These are phyloP conservation scores for Syzygium jambos DNA, from an alignment of 345 rosid species.

Conservation along the genomic window DNA sequence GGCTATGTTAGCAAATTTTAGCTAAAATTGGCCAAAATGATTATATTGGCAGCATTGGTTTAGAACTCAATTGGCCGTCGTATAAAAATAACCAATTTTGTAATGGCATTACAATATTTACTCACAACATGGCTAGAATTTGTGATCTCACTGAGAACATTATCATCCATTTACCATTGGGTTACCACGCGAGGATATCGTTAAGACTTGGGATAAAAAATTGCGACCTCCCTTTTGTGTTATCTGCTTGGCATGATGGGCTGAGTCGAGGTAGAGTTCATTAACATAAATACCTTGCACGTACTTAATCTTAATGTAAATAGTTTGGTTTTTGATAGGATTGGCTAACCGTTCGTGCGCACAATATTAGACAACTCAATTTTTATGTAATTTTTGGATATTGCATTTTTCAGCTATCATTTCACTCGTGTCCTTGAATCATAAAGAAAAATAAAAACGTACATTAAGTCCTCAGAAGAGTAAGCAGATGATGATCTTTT, in stretches of 20 bases:
- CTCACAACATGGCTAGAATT: not conserved
- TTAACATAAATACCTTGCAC: not conserved
- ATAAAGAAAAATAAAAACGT: not conserved
- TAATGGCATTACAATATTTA: too few relatives aligned
- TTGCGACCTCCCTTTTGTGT: not conserved
- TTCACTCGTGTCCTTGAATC: not conserved
- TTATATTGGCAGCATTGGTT: too few relatives aligned
- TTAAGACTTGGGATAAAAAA: not conserved
- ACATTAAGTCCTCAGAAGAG: not conserved
- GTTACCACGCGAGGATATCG: not conserved
- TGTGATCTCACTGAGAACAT: not conserved
- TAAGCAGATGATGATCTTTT: not conserved
- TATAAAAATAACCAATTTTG: too few relatives aligned
- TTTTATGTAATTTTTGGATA: not conserved
- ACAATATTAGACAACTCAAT: not conserved
- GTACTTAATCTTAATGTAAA: not conserved
- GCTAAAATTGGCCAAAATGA: too few relatives aligned
- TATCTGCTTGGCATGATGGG: not conserved
- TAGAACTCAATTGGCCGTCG: too few relatives aligned
- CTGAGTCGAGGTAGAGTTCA: not conserved
- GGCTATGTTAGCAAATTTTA: too few relatives aligned
- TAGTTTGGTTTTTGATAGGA: not conserved
- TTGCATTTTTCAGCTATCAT: not conserved
- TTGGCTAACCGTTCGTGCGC: not conserved
- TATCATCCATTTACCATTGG: not conserved